These are phyloP conservation scores for Teunomyces barrocoloradensis DNA, from an alignment of 805 yeast species.

Conservation along the genomic window DNA sequence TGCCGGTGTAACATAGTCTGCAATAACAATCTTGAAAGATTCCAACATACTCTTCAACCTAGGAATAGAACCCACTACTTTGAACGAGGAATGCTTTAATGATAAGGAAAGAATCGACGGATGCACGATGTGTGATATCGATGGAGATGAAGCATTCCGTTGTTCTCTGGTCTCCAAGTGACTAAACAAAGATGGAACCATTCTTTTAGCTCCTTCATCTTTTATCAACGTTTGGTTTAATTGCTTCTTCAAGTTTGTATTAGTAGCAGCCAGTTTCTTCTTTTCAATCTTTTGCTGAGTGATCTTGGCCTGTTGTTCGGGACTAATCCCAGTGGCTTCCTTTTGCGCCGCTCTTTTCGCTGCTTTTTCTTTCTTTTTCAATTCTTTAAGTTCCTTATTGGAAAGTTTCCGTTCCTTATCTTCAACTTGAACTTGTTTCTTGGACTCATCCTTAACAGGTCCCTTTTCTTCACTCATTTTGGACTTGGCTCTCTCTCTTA, in stretches of 20 bases:
- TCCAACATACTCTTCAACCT: slow-evolving; percentile 82
- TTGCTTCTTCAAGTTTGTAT: slow-evolving; percentile 53
- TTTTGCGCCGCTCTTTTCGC: slow-evolving; percentile 90
- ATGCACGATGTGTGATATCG: slow-evolving; percentile 70
- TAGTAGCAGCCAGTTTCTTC: slow-evolving; percentile 43
- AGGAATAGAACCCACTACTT: slow-evolving; percentile 85
- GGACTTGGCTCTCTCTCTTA: neutral
- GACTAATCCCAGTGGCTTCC: slow-evolving; percentile 58
- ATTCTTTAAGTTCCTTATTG: slow-evolving; percentile 82
- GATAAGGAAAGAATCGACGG: slow-evolving; percentile 80
- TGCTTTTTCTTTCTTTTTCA: slow-evolving; percentile 85
- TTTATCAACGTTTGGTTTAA: slow-evolving; percentile 49
- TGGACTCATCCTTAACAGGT: slow-evolving; percentile 1
- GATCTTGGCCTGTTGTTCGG: slow-evolving; percentile 42
- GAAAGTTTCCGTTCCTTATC: slow-evolving; percentile 33
- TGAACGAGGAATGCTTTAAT: slow-evolving; percentile 76
- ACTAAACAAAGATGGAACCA: slow-evolving; percentile 66
- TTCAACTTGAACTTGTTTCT: slow-evolving; percentile 3
- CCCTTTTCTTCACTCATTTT: neutral
- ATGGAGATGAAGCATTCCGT: slow-evolving; percentile 55
- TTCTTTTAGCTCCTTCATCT: slow-evolving; percentile 35
- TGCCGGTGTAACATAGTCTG: slow-evolving; percentile 79
- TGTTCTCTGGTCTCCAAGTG: slow-evolving; percentile 81
- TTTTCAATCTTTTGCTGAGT: slow-evolving; percentile 44
- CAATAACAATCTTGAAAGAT: slow-evolving; percentile 77